Evolutionary conservation across 1,139 yeast genomes (phyloP), one percentile per base, ranked within the genome.

Genomic region (Suhomyces ambrosiae): DNA sequence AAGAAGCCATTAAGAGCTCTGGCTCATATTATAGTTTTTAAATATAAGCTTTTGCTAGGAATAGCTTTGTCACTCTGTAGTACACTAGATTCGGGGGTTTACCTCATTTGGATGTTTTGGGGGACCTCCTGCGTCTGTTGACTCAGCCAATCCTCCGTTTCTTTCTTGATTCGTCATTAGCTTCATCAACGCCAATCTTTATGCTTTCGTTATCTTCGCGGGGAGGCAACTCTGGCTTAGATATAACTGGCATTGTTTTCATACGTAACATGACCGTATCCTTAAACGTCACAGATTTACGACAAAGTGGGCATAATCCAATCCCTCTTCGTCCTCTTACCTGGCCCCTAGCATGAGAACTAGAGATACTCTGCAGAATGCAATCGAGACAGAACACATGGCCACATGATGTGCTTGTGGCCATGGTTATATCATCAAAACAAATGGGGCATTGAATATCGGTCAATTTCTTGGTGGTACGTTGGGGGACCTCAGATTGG

Each of bases 381-480:
- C 77, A 71, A 28, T 68, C 73, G 10, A 71, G 54, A 41, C 77
- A 71, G 48, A 69, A 71, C 2, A 71, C 55, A 46, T 71, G 77
- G 6, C 77, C 77, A 49, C 77, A 71, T 2, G 64, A 53, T 0
- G 76, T 70, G 26, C 65, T 59, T 18, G 75, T 69, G 22, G 76
- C 76, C 30, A 51, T 54, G 4, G 57, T 53, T 25, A 71, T 52
- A n/a, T 61, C 59, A 41, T 71, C 77, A 46, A 71, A 71, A 48
- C 77, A 71, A 15, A 71, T 68, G 13, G 77, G 77, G 47, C 77
- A 71, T 47, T 68, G 69, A 12, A 67, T 53, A 41, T 68, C 71
- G 12, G 61, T 53, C 32, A 71, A 49, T 28, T 56, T 60, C 50
- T 70, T 70, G 24, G 63, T 57, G 11, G 52, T 46, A 30, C 51